phyloP scores from a whole-genome alignment of 495 filamentous ascomycete species.

The Arthonia radiata region DNA sequence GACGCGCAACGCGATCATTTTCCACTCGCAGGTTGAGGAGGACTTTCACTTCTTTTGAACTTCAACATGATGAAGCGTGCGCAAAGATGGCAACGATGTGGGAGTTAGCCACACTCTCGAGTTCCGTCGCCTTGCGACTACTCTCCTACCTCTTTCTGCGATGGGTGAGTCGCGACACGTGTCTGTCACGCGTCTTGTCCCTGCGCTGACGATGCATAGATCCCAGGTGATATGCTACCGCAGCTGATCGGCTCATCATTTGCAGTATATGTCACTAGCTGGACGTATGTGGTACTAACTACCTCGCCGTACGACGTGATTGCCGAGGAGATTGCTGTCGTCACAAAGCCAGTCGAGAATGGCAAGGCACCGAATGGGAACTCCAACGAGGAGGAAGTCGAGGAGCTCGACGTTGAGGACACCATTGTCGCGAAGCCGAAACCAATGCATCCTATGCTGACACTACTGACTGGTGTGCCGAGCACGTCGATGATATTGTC shows the following conservation, averaged over 20 bases:
- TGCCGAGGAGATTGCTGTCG: constrained; percentile 33
- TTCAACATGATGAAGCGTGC: too few species aligned
- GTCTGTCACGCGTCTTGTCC: constrained; percentile 1
- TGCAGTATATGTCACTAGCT: constrained; percentile 45
- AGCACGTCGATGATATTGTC: constrained; percentile 31
- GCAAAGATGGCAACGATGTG: too few species aligned
- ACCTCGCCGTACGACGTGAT: constrained; percentile 34
- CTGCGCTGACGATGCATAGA: constrained; percentile 14
- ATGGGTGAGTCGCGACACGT: constrained; percentile 42
- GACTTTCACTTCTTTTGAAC: too few species aligned
- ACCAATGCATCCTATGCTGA: constrained; percentile 19
- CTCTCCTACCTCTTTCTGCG: constrained; percentile 52
- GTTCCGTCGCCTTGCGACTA: constrained; percentile 36
- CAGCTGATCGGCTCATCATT: constrained; percentile 43
- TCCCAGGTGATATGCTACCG: too few species aligned
- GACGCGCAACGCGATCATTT: too few species aligned
- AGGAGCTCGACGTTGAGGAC: constrained; percentile 14
- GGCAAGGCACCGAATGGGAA: constrained; percentile 9
- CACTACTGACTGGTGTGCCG: constrained; percentile 54
- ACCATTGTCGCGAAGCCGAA: constrained; percentile 15
- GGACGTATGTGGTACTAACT: constrained; percentile 30
- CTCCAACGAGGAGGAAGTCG: constrained; percentile 10
- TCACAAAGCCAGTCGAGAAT: constrained; percentile 11
- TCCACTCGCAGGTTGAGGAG: too few species aligned
- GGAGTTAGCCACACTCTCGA: too few species aligned